Base-by-base conservation (phyloP, 257 asterid species). In the Plantago elongata region DNA sequence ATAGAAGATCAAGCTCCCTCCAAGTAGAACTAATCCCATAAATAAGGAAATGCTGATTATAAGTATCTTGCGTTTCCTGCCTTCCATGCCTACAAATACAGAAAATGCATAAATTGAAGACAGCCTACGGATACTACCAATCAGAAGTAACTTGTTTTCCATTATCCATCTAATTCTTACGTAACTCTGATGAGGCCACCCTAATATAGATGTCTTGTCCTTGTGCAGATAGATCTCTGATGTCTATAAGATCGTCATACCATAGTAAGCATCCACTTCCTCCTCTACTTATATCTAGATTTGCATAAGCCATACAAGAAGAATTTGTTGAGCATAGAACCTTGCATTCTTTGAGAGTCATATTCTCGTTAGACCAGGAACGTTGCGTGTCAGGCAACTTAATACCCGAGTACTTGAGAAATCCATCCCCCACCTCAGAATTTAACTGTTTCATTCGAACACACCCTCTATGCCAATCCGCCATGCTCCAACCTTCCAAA, bases 221-320 rank as follows among this genome's bases (percentile, higher is more conserved):
- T 15, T 60, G 51, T 16, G 18, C 66, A 43, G 70, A 57, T 6
- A 63, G 50, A 50, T 44, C 65, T 51, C 46, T 63, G 55, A 70
- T 63, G 61, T 70, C 70, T 5, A 50, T 40, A 13, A 70, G 70
- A 37, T 70, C 66, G 8, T 43, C 57, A 15, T 54, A 51, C 75
- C 75, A 63, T 34, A 43, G 18, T 30, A 63, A 51, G 52, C 75
- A 70, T 38, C 70, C 67, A 38, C 34, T 37, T 17, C 66, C 74
- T 10, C 74, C 74, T 14, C 27, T 55, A n/a, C 63, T 51, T 12
- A n/a, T 51, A 16, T 70, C 61, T 10, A 63, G 6, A 45, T 37
- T 70, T 15, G 75, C 49, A 37, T 57, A 70, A 14, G 70, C 75
- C 52, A 29, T 64, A 64, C 75, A 70, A 45, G 75, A 63, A 54